Evolutionary conservation across 495 filamentous ascomycete species (phyloP).

Genomic region (Penicillium flavigenum): DNA sequence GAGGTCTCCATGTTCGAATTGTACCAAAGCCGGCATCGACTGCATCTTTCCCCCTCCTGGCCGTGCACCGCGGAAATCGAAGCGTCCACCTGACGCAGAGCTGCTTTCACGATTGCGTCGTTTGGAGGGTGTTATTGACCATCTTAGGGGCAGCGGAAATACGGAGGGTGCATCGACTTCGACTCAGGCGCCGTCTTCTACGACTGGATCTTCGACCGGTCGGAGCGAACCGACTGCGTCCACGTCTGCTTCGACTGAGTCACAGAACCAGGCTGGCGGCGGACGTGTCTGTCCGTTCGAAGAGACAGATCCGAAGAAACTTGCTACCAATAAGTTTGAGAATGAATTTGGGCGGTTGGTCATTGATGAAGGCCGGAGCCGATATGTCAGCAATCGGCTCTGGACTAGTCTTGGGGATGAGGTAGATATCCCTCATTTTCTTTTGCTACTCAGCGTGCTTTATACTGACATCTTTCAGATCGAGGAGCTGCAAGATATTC

Average conservation of each 20-base stretch:
- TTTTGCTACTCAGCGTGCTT: neutral
- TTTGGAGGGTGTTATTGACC: conserved; percentile 79
- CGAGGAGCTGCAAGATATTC: conserved; percentile 68
- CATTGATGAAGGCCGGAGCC: conserved; percentile 73
- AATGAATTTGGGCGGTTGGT: conserved; percentile 79
- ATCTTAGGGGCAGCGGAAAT: conserved; percentile 44
- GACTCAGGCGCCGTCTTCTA: conserved; percentile 5
- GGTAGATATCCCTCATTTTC: conserved; percentile 42
- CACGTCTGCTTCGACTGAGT: neutral
- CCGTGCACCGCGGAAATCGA: conserved; percentile 69
- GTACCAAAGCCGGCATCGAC: conserved; percentile 70
- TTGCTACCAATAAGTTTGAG: conserved; percentile 43
- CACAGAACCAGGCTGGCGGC: conserved; percentile 17
- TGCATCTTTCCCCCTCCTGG: conserved; percentile 84
- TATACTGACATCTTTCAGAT: conserved; percentile 46
- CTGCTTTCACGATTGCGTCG: conserved; percentile 73
- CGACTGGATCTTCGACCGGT: conserved; percentile 4
- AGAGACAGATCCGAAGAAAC: conserved; percentile 30
- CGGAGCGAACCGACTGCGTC: neutral
- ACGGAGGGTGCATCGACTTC: conserved; percentile 7
- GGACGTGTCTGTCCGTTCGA: conserved; percentile 30
- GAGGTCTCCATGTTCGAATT: conserved; percentile 78
- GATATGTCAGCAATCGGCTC: conserved; percentile 86
- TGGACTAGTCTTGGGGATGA: conserved; percentile 90
- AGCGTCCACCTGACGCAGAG: conserved; percentile 69